Conservation (phyloP, 208 protist species). For the Naegleria gruberi region DNA sequence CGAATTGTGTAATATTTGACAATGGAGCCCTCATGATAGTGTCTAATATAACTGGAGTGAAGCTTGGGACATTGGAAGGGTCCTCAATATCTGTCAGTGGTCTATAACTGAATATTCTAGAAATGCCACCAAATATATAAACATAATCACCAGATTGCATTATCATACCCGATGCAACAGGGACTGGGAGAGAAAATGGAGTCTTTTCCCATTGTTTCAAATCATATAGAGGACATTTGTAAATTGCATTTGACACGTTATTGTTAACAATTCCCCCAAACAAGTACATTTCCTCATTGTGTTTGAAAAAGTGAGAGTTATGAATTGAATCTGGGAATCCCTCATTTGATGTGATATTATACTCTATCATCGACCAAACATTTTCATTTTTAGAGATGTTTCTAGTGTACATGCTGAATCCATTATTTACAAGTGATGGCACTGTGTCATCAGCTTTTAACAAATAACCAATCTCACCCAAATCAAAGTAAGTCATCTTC, state of each 20-base stretch:
- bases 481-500: not conserved
- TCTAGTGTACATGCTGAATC: not conserved
- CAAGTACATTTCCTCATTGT: not conserved
- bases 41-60: not conserved
- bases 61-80: not conserved
- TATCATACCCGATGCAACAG: not conserved
- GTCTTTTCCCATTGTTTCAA: not conserved
- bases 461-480: not conserved
- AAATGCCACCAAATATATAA: not conserved
- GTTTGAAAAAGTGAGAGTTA: not conserved
- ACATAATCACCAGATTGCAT: not conserved
- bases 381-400: not conserved
- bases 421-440: not conserved
- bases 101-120: not conserved
- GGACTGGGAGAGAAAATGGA: not conserved
- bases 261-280: not conserved
- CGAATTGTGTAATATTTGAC: not conserved
- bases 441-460: not conserved
- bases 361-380: not conserved
- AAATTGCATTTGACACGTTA: not conserved
- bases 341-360: not conserved
- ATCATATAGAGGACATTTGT: not conserved
- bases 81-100: no score
- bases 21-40: not conserved
- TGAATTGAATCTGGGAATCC: not conserved